Evolutionary conservation across 495 filamentous ascomycete species (phyloP).

Genomic region (Aspergillus wentii): DNA sequence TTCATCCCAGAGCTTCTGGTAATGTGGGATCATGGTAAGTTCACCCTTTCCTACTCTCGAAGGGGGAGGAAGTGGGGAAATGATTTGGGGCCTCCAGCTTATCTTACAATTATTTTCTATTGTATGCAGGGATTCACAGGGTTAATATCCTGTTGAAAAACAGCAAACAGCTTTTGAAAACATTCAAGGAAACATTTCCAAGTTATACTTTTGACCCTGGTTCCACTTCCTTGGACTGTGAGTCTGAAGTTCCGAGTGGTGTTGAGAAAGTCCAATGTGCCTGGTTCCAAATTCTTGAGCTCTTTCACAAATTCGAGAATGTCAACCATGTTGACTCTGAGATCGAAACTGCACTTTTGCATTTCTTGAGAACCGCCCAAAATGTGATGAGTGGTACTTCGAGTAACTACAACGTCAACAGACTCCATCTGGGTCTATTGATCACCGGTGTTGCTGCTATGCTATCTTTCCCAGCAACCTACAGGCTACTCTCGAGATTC

Average conservation of each 20-base stretch:
- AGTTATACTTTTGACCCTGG: constrained; percentile 43
- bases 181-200: constrained; percentile 67
- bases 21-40: constrained; percentile 62
- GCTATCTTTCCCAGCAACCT: constrained; percentile 24
- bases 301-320: constrained; percentile 9
- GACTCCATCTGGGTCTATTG: constrained; percentile 50
- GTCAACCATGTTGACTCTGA: constrained; percentile 7
- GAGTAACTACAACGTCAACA: constrained; percentile 77
- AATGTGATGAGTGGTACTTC: constrained; percentile 76
- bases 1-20: constrained; percentile 74
- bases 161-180: constrained; percentile 69
- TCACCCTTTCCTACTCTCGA: no score
- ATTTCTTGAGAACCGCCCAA: constrained; percentile 69
- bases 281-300: constrained; percentile 44
- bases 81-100: no score
- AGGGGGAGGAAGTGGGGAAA: no score
- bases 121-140: constrained; percentile 46
- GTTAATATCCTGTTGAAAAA: constrained; percentile 67
- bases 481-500: constrained; percentile 13
- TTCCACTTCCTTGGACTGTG: constrained; percentile 35
- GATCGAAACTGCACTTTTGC: constrained; percentile 17
- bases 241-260: constrained; percentile 27
- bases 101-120: constrained; percentile 7
- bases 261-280: constrained; percentile 62
- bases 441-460: constrained; percentile 39